Base-by-base conservation (phyloP, 2,329 filamentous ascomycete genomes). In the Botrytis byssoidea region DNA sequence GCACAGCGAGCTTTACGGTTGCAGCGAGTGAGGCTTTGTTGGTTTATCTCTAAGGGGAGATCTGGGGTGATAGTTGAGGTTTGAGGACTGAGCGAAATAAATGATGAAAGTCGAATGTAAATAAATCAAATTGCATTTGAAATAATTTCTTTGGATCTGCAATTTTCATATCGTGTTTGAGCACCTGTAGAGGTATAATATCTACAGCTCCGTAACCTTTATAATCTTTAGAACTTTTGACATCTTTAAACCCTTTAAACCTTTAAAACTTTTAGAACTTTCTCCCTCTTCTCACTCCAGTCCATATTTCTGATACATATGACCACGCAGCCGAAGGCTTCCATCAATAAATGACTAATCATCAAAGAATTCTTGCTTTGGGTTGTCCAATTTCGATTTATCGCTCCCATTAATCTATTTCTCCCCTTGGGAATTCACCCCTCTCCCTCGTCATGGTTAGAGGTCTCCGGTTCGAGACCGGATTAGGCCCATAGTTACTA, bases 21-120 rank as follows among this genome's bases (percentile, higher is more conserved):
- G 79, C 79, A 32, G 86, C 85, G 9, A 84, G 83, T 10, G 86
- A 88, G 77, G 86, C 85, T 8, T 77, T 87, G 72, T 73, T 88
- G 66, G 81, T 87, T 37, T 85, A 86, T 78, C 74, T 88, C 18
- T 73, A 76, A 71, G 74, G 35, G 3, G 61, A 42, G 20, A 6
- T 14, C 4, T 37, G 22, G 48, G 14, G 40, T 51, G 10, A 37
- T 22, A 44, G 44, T 20, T 25, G 7, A 42, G 22, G 35, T 25
- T 46, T 25, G 7, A 42, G 22, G 35, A 25, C 35, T 60, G 25
- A 10, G 35, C n/a, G n/a, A 65, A 29, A 55, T 35, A 4, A 6
- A 64, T 29, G 44, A 40, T 51, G 12, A 40, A 40, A 20, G 32
- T 32, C 8, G 4, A 67, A 10, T 37, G 16, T 14, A 25, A 7